A percentile compares a stretch with the other conserved stretches of the same genome.
Evolutionary conservation across 179 eudicot genomes (phyloP).

Genomic region (Sideroxylon spinosum): DNA sequence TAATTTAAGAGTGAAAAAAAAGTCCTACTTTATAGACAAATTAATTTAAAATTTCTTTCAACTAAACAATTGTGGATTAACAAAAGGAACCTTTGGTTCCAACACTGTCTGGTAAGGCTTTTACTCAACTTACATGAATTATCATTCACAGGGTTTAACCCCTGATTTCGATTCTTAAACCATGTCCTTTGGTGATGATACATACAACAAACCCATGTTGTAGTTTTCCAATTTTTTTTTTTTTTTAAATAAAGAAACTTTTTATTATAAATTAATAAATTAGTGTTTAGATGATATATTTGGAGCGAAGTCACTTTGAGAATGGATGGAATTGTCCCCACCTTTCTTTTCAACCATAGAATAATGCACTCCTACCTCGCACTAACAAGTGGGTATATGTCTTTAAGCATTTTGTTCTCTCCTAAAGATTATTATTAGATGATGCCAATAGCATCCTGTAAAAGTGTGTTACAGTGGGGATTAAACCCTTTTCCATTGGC

Average conservation of each 20-base stretch:
- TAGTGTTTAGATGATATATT: background rate
- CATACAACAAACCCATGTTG: too few species aligned
- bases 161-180: too few species aligned
- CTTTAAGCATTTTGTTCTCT: slow-evolving; percentile 18
- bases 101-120: too few species aligned
- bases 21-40: too few species aligned
- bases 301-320: slow-evolving; percentile 15
- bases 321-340: slow-evolving; percentile 22
- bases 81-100: too few species aligned
- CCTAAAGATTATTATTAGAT: background rate
- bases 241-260: background rate
- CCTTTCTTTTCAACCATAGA: slow-evolving; percentile 14
- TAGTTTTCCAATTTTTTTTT: too few species aligned
- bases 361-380: slow-evolving; percentile 13
- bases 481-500: background rate
- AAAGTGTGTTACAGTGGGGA: slow-evolving; percentile 1
- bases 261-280: background rate
- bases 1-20: background rate
- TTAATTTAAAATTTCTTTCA: too few species aligned
- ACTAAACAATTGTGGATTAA: too few species aligned
- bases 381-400: slow-evolving; percentile 18
- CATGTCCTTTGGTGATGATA: too few species aligned
- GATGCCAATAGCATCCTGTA: slow-evolving; percentile 18
- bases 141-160: too few species aligned
- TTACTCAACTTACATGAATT: too few species aligned